Percentiles rank a stretch among this genome's conserved stretches.
Conservation (phyloP, 352 stramenopile genomes). For the Albugo candida region DNA sequence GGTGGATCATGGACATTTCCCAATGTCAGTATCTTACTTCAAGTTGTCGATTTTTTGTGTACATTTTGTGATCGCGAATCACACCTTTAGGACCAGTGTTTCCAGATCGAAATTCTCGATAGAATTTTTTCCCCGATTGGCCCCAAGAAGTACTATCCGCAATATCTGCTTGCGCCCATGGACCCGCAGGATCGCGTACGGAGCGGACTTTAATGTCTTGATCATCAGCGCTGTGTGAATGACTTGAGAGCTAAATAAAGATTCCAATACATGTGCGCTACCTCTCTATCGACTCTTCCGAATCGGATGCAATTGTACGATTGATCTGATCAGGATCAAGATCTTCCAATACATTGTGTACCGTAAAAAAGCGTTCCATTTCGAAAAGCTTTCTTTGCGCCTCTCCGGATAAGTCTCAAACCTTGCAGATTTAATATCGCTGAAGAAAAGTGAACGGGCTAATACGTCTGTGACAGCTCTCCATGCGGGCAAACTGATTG, state of each 20-base stretch:
- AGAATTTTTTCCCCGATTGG: conserved; percentile 21
- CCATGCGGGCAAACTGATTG: no score
- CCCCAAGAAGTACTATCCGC: conserved; percentile 2
- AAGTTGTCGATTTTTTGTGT: conserved; percentile 37
- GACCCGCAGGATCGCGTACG: conserved; percentile 40
- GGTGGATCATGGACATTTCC: not conserved
- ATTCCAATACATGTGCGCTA: not conserved
- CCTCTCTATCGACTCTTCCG: conserved; percentile 15
- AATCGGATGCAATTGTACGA: conserved; percentile 37
- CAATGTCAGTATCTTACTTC: conserved; percentile 14
- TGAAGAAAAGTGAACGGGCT: no score
- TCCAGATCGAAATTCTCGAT: conserved; percentile 21
- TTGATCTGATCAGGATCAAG: conserved; percentile 44
- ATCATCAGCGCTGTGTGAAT: conserved; percentile 3
- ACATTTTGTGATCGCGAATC: conserved; percentile 60
- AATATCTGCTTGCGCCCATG: conserved; percentile 37
- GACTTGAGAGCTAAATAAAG: conserved; percentile 14
- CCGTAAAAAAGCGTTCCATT: conserved; percentile 70
- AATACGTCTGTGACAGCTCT: no score
- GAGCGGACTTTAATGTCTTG: conserved; percentile 42
- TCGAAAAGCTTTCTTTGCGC: no score
- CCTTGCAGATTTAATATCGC: no score
- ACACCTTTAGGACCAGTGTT: conserved; percentile 70
- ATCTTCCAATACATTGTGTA: conserved; percentile 55
- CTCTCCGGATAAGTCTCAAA: no score